These are phyloP conservation scores for Trypanosoma conorhini DNA, from an alignment of 208 protist species.

Conservation along the genomic window DNA sequence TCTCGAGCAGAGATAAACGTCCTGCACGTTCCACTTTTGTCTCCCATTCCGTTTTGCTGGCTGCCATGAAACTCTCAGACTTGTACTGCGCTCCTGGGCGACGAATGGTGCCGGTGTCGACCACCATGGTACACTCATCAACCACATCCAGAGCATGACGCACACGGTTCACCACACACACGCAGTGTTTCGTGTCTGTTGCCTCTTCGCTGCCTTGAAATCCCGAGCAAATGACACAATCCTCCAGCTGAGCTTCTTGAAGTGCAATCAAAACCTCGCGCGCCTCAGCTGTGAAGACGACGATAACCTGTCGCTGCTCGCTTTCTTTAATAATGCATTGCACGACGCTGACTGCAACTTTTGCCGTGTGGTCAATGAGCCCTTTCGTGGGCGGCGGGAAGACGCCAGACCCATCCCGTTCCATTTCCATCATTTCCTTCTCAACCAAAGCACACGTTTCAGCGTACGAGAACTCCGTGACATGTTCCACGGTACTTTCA, in stretches of 20 bases:
- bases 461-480: slow-evolving; percentile 70
- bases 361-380: slow-evolving; percentile 55
- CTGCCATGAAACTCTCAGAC: slow-evolving; percentile 77
- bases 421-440: slow-evolving; percentile 76
- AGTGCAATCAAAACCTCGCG: slow-evolving; percentile 58
- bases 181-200: slow-evolving; percentile 42
- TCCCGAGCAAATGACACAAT: slow-evolving; percentile 59
- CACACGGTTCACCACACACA: slow-evolving; percentile 56
- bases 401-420: slow-evolving; percentile 52
- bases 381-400: slow-evolving; percentile 61
- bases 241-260: slow-evolving; percentile 37
- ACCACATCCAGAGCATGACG: slow-evolving; percentile 40
- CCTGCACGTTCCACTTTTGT: slow-evolving; percentile 58
- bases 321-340: slow-evolving; percentile 32
- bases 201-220: slow-evolving; percentile 39
- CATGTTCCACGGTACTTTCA: slow-evolving; percentile 14
- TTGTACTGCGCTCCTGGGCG: slow-evolving; percentile 49
- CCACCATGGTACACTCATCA: slow-evolving; percentile 62
- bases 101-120: slow-evolving; percentile 80
- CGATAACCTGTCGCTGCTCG: slow-evolving; percentile 53
- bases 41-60: slow-evolving; percentile 70
- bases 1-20: slow-evolving; percentile 56
- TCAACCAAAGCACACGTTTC: slow-evolving; percentile 69
- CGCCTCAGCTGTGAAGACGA: slow-evolving; percentile 71
- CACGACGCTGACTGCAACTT: slow-evolving; percentile 54